These are phyloP conservation scores for Dictyostelium capitatum DNA, from an alignment of 78 protist genomes.

Conservation along the genomic window DNA sequence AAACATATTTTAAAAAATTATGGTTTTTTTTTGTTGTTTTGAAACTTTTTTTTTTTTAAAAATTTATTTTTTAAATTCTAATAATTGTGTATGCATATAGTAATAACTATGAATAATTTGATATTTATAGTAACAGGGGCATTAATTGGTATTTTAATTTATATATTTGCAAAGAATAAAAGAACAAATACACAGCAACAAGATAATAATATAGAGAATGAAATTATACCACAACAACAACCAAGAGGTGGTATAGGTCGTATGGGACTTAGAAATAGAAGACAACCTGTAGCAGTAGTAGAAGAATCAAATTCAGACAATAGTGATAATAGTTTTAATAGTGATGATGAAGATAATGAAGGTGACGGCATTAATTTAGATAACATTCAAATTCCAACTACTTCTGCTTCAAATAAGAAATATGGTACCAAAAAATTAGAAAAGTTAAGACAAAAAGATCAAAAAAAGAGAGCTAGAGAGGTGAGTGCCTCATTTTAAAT, in stretches of 20 bases:
- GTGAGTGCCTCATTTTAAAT: not conserved
- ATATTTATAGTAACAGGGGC: too few relatives aligned
- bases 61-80: too few relatives aligned
- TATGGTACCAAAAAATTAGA: conserved; percentile 80
- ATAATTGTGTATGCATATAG: too few relatives aligned
- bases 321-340: not conserved
- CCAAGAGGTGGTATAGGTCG: conserved; percentile 34
- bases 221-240: not conserved
- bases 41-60: too few relatives aligned
- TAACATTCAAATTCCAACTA: not conserved
- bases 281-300: not conserved
- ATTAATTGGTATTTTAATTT: too few relatives aligned
- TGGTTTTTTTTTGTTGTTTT: too few relatives aligned
- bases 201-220: not conserved
- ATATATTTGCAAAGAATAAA: not conserved
- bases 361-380: not conserved
- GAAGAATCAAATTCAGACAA: conserved; percentile 2
- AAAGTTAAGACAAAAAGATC: conserved; percentile 78
- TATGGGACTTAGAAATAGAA: conserved; percentile 78
- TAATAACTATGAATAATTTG: too few relatives aligned
- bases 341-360: not conserved
- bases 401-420: conserved; percentile 17
- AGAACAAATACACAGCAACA: not conserved
- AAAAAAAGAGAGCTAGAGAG: conserved; percentile 76
- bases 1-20: too few relatives aligned